phyloP scores from a whole-genome alignment of 176 grass and related monocot genomes.

The Aegilops longissima region DNA sequence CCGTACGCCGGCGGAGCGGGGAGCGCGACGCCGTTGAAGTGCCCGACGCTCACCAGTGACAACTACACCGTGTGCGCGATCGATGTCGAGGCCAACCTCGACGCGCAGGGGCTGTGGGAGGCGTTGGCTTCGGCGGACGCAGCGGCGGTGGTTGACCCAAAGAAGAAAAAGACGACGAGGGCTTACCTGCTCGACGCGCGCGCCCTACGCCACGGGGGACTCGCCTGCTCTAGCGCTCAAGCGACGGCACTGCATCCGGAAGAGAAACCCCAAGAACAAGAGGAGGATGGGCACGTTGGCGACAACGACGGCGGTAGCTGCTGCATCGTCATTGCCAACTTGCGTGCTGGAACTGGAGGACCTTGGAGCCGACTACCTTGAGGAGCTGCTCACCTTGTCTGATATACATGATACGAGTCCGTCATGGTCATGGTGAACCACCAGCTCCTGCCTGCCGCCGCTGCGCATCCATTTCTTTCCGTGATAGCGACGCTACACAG shows the following conservation, averaged over 20 bases:
- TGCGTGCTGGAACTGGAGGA: slow-evolving; percentile 32
- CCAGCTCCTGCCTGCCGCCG: background rate
- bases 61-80: too few relatives aligned
- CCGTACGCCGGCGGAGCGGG: too few relatives aligned
- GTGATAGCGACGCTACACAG: background rate
- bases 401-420: background rate
- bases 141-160: too few relatives aligned
- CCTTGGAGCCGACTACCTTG: slow-evolving; percentile 32
- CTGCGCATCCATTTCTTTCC: background rate
- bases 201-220: background rate
- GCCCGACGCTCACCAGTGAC: too few relatives aligned
- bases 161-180: too few relatives aligned
- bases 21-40: too few relatives aligned
- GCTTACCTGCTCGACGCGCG: too few relatives aligned
- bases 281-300: background rate
- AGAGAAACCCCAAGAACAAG: slow-evolving; percentile 15
- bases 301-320: background rate
- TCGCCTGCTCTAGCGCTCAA: slow-evolving; percentile 24
- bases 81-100: too few relatives aligned
- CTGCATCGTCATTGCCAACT: background rate
- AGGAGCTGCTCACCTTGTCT: slow-evolving; percentile 23
- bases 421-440: slow-evolving; percentile 3
- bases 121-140: too few relatives aligned
- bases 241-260: slow-evolving; percentile 22
- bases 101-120: too few relatives aligned